Base-by-base conservation (phyloP, 2,329 filamentous ascomycete species). In the Colletotrichum orchidophilum region DNA sequence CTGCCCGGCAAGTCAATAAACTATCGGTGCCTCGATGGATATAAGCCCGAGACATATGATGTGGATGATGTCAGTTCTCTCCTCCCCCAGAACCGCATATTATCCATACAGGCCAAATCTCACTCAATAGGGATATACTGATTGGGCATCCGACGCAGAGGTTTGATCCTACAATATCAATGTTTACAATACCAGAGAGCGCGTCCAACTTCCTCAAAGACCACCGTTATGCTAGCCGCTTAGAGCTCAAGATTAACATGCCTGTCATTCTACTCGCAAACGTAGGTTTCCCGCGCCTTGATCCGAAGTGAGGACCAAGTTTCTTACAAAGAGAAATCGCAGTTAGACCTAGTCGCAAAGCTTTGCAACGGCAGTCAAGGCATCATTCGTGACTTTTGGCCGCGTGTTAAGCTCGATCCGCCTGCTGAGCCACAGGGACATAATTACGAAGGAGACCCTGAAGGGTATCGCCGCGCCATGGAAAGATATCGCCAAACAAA, bases 291-390 rank as follows among this genome's bases (percentile, higher is more conserved):
- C 26, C 26, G 7, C 21, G 8, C 31, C 11, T 2, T 11, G 13
- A 5, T n/a, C 55, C 3, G n/a, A n/a, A 15, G 6, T 27, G 3
- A 39, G 15, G 18, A 46, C 18, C 18, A 2, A 27, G n/a, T 26
- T 9, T 21, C 13, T 24, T 4, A 4, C 50, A 69, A n/a, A n/a
- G n/a, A n/a, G n/a, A n/a, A n/a, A n/a, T n/a, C n/a, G n/a, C n/a
- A n/a, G 66, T 29, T 69, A 24, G 24, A 64, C 29, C 5, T 59
- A 13, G 29, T 26, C 2, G 15, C 4, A 1, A 24, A 42, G 3
- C 52, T 69, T 1, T 69, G 60, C 15, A 69, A 69, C 11, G 66
- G 66, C n/a, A 58, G 66, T 9, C 66, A 64, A 31, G 66, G 66
- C 18, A 9, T 29, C 15, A n/a, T 67, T 18, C 18, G 21, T 13